Evolutionary conservation across 805 yeast genomes (phyloP).

Genomic region (Metschnikowia kofuensis): DNA sequence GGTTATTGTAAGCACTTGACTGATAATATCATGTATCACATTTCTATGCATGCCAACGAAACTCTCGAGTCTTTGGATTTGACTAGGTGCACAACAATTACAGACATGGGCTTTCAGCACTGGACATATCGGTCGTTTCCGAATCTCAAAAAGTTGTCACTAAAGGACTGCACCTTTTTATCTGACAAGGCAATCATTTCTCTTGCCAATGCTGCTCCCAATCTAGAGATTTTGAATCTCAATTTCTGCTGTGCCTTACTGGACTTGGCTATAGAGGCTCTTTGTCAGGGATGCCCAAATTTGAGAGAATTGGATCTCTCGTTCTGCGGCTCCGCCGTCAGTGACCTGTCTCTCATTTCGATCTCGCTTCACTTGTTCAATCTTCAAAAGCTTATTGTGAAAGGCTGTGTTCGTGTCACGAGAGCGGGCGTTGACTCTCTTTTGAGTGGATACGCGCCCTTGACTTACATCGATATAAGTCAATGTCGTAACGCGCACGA

Average conservation of each 20-base stretch:
- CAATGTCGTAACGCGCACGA: conserved; percentile 71
- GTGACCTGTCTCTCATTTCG: conserved; percentile 63
- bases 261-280: conserved; percentile 63
- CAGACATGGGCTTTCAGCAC: conserved; percentile 67
- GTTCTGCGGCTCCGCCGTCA: conserved; percentile 78
- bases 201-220: conserved; percentile 59
- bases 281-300: conserved; percentile 63
- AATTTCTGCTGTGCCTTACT: conserved; percentile 76
- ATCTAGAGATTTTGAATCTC: conserved; percentile 54
- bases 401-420: conserved; percentile 75
- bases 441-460: conserved; percentile 51
- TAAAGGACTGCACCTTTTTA: conserved; percentile 73
- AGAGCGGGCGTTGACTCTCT: conserved; percentile 73
- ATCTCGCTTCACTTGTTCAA: conserved; percentile 53
- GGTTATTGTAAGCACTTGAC: conserved; percentile 78
- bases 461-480: conserved; percentile 56
- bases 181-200: conserved; percentile 63
- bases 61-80: conserved; percentile 56
- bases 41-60: conserved; percentile 56
- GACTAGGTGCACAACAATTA: conserved; percentile 74
- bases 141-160: conserved; percentile 47
- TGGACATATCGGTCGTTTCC: conserved; percentile 63
- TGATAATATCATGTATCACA: conserved; percentile 61
- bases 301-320: conserved; percentile 55
- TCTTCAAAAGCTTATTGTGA: conserved; percentile 49